Evolutionary conservation across 371 early-diverging fungal species (phyloP).

Genomic region (Mucor circinelloides): DNA sequence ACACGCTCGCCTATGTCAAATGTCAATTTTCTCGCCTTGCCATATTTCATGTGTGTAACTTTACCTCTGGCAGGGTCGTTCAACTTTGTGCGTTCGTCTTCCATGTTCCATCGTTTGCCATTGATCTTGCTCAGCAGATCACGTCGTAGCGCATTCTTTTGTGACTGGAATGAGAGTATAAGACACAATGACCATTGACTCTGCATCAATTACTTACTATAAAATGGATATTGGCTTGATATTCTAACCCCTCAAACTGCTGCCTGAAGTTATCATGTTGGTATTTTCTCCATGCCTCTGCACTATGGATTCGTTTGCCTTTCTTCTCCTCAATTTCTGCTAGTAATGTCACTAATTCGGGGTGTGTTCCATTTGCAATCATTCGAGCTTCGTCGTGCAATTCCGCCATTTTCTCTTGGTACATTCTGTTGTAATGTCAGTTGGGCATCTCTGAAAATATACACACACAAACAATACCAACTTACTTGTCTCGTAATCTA

Average conservation of each 20-base stretch:
- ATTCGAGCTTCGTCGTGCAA: constrained; percentile 59
- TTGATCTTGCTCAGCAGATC: constrained; percentile 13
- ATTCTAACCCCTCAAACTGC: constrained; percentile 57
- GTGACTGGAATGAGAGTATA: constrained; percentile 25
- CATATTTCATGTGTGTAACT: constrained; percentile 10
- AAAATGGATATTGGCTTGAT: constrained; percentile 57
- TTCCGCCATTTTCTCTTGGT: constrained; percentile 61
- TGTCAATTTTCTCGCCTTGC: constrained; percentile 6
- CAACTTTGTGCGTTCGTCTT: constrained; percentile 29
- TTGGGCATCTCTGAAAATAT: not conserved
- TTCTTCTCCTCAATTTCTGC: constrained; percentile 62
- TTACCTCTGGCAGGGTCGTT: constrained; percentile 21
- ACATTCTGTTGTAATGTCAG: constrained; percentile 46
- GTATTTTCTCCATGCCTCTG: constrained; percentile 58
- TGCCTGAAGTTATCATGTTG: constrained; percentile 50
- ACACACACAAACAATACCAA: not conserved
- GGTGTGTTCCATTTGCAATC: constrained; percentile 65
- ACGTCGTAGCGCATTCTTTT: constrained; percentile 35
- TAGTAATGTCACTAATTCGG: constrained; percentile 59
- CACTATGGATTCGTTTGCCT: constrained; percentile 50
- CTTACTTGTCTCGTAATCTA: constrained; percentile 36
- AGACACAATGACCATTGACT: not conserved
- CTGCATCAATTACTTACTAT: constrained; percentile 30
- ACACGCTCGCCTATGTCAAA: constrained; percentile 18
- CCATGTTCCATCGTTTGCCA: constrained; percentile 22